Evolutionary conservation across 805 yeast species (phyloP).

Genomic region (Isabelozyma rhagii): DNA sequence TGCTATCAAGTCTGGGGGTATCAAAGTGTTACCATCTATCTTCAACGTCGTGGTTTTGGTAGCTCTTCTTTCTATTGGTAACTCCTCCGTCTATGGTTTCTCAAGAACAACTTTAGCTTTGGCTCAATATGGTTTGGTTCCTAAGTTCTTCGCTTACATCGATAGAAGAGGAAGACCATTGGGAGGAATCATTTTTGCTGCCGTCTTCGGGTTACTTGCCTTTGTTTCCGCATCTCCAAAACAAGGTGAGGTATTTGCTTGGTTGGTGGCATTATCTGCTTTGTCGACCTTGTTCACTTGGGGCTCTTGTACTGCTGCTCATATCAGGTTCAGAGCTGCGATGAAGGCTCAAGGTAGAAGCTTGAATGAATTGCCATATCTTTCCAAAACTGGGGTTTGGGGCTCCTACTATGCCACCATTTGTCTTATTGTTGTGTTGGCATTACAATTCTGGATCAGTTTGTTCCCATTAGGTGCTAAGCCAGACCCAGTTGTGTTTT

Average conservation of each 20-base stretch:
- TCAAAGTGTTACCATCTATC: constrained; percentile 39
- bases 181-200: constrained; percentile 30
- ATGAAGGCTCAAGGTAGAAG: constrained; percentile 35
- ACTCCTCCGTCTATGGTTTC: constrained; percentile 42
- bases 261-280: constrained; percentile 35
- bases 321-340: constrained; percentile 30
- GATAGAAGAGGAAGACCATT: constrained; percentile 41
- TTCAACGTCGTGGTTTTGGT: constrained; percentile 41
- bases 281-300: constrained; percentile 34
- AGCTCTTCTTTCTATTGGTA: constrained; percentile 40
- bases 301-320: constrained; percentile 33
- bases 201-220: constrained; percentile 34
- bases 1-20: constrained; percentile 40
- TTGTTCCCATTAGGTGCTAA: constrained; percentile 26
- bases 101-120: constrained; percentile 39
- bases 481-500: constrained; percentile 43
- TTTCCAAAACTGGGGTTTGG: constrained; percentile 44
- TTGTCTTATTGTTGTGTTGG: constrained; percentile 23
- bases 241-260: constrained; percentile 31
- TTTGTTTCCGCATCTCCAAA: constrained; percentile 41
- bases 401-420: constrained; percentile 26
- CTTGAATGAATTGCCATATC: constrained; percentile 50
- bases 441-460: constrained; percentile 34
- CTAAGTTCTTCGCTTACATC: constrained; percentile 29
- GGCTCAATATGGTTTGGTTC: constrained; percentile 41